Base-by-base conservation (phyloP, 2,329 filamentous ascomycete species). In the Trichoderma sp. region DNA sequence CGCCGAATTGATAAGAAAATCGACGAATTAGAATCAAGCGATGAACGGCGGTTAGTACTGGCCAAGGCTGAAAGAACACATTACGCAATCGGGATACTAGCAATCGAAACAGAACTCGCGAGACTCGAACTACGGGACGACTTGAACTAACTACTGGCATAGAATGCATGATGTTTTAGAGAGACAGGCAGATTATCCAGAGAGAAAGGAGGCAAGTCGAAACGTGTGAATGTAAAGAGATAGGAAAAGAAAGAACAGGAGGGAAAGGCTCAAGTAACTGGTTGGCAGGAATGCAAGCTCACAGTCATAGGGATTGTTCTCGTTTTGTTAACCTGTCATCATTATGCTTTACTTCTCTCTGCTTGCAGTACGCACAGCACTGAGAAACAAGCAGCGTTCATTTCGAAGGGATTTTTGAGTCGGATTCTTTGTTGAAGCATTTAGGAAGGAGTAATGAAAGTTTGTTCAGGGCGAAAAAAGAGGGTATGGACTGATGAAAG, bases 61-160 rank as follows among this genome's bases (percentile, higher is more conserved):
- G 86, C 86, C 58, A 85, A 86, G 72, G 84, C 84, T 10, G 88
- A 92, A 74, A 84, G 88, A 73, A 84, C 91, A 4, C 89, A 90
- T 74, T 94, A 91, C 82, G 93, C 93, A 1, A 85, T 96, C 77
- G 94, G 94, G 0, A 76, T 97, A 69, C 80, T 97, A 71, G 89
- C 88, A 3, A 86, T 93, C n/a, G 92, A 96, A 75, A 87, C 91
- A 68, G 92, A 96, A 78, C 83, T 96, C 72, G 84, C 88, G 71
- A 84, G 82, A 73, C 79, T 92, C 74, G 87, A 87, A 68, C 75
- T 92, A 52, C 60, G 65, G 68, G 69, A 70, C 43, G 68, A 70
- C 37, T 52, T 69, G 35, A 53, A 69, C 33, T 69, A 56, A 60
- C 62, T 7, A 63, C 37, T 29, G 40, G 24, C 52, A 52, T 58